Evolutionary conservation across 768 basidiomycete genomes (phyloP).

Genomic region (Hericium coralloides): DNA sequence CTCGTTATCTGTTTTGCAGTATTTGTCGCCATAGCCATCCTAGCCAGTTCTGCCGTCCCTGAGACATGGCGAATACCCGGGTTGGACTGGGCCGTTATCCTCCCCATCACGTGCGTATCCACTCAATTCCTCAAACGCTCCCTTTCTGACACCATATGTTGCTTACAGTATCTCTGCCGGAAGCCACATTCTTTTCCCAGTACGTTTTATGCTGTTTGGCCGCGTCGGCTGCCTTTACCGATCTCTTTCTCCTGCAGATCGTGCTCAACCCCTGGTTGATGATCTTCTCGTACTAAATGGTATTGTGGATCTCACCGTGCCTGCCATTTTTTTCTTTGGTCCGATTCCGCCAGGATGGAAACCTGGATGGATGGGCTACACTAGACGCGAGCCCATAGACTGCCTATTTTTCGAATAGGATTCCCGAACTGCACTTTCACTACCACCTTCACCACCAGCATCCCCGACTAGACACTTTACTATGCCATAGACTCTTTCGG

Average conservation of each 20-base stretch:
- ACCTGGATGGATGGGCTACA: too few species aligned
- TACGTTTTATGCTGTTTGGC: slow-evolving; percentile 17
- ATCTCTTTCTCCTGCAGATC: slow-evolving; percentile 33
- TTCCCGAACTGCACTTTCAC: too few species aligned
- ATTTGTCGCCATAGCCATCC: slow-evolving; percentile 47
- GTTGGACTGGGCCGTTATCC: slow-evolving; percentile 61
- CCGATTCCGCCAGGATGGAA: too few species aligned
- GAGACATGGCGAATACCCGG: slow-evolving; percentile 54
- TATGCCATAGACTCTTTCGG: too few species aligned
- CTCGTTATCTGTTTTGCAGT: slow-evolving; percentile 44
- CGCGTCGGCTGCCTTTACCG: slow-evolving; percentile 16
- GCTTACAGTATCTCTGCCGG: slow-evolving; percentile 45
- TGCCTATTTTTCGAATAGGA: too few species aligned
- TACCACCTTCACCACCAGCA: too few species aligned
- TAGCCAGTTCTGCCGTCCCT: slow-evolving; percentile 48
- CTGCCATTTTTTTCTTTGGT: too few species aligned
- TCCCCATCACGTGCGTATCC: slow-evolving; percentile 58
- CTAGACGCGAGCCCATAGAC: too few species aligned
- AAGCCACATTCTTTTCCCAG: slow-evolving; percentile 69
- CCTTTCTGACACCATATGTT: not conserved
- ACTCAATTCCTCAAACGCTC: slow-evolving; percentile 3
- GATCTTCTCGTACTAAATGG: slow-evolving; percentile 59
- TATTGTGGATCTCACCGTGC: not conserved
- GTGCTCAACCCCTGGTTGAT: slow-evolving; percentile 85
- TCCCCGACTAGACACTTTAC: too few species aligned